A percentile compares a stretch with the other conserved stretches of the same genome.
Evolutionary conservation across 208 protist genomes (phyloP).

Genomic region (Trypanosomatidae sp.): DNA sequence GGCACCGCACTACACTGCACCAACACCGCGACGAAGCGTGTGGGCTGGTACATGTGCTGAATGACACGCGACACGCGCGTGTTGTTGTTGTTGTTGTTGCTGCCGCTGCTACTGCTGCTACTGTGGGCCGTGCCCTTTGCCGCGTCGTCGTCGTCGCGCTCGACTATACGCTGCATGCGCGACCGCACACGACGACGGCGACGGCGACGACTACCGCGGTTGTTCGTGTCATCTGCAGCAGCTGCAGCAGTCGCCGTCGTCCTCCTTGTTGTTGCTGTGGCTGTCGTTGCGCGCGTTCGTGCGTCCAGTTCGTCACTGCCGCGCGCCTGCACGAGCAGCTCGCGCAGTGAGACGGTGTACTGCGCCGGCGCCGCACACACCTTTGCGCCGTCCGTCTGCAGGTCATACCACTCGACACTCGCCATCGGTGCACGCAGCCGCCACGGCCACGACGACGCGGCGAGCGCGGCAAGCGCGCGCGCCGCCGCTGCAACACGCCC

Average conservation of each 20-base stretch:
- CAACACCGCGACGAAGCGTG: slow-evolving; percentile 23
- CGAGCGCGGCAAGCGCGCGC: too few relatives aligned
- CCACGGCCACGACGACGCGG: too few relatives aligned
- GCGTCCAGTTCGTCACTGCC: too few relatives aligned
- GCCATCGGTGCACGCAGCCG: too few relatives aligned
- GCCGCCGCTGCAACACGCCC: too few relatives aligned
- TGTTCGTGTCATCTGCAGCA: not conserved
- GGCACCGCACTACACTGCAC: slow-evolving; percentile 46
- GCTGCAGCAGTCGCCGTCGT: too few relatives aligned
- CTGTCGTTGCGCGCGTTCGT: too few relatives aligned
- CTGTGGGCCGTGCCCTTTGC: not conserved
- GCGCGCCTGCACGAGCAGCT: slow-evolving; percentile 5
- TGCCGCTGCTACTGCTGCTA: not conserved
- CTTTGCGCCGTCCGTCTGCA: slow-evolving; percentile 8
- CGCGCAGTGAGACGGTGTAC: slow-evolving; percentile 17
- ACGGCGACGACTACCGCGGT: not conserved
- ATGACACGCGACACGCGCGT: slow-evolving; percentile 5
- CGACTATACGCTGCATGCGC: too few relatives aligned
- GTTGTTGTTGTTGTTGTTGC: not conserved
- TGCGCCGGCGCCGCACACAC: slow-evolving; percentile 19
- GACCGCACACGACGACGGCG: too few relatives aligned
- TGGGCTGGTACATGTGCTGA: slow-evolving; percentile 7
- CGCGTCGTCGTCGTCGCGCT: too few relatives aligned
- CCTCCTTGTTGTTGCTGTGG: too few relatives aligned
- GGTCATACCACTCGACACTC: too few relatives aligned